A percentile compares a stretch with the other conserved stretches of the same genome.
Evolutionary conservation across 306 rosid species (phyloP).

Genomic region (Astragalus membranaceus): DNA sequence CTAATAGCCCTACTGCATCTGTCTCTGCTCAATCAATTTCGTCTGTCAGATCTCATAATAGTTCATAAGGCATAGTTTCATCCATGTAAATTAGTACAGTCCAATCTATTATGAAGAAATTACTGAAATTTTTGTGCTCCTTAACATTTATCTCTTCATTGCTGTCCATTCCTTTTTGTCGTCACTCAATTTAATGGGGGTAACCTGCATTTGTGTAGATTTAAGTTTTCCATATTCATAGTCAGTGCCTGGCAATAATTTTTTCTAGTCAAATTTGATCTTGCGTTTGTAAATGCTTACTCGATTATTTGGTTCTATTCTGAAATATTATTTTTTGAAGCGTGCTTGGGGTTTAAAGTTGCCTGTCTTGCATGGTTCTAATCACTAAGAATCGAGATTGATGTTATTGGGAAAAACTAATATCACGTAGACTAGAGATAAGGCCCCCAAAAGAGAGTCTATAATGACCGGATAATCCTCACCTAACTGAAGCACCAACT

Average conservation of each 20-base stretch:
- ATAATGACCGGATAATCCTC: too few relatives aligned
- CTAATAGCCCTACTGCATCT: slow-evolving; percentile 91
- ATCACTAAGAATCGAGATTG: too few relatives aligned
- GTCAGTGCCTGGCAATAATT: slow-evolving; percentile 23
- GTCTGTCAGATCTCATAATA: slow-evolving; percentile 84
- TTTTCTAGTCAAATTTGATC: neutral
- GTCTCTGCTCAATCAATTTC: slow-evolving; percentile 95
- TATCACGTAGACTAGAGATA: too few relatives aligned
- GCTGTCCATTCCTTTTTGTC: neutral
- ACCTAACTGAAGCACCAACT: too few relatives aligned
- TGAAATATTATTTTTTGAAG: slow-evolving; percentile 27
- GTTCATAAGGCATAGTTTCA: slow-evolving; percentile 47
- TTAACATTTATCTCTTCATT: slow-evolving; percentile 3
- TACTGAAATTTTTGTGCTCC: slow-evolving; percentile 21
- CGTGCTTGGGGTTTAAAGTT: neutral
- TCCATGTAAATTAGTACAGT: slow-evolving; percentile 36
- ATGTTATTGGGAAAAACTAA: too few relatives aligned
- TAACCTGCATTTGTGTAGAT: slow-evolving; percentile 25
- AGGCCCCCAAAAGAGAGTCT: too few relatives aligned
- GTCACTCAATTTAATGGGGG: neutral
- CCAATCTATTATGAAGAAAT: slow-evolving; percentile 8
- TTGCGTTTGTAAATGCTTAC: slow-evolving; percentile 46
- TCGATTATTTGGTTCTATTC: slow-evolving; percentile 32
- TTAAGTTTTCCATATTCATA: slow-evolving; percentile 12
- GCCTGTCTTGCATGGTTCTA: neutral